phyloP scores from a whole-genome alignment of 148 eudicot genomes.

The Pouteria glomerata region DNA sequence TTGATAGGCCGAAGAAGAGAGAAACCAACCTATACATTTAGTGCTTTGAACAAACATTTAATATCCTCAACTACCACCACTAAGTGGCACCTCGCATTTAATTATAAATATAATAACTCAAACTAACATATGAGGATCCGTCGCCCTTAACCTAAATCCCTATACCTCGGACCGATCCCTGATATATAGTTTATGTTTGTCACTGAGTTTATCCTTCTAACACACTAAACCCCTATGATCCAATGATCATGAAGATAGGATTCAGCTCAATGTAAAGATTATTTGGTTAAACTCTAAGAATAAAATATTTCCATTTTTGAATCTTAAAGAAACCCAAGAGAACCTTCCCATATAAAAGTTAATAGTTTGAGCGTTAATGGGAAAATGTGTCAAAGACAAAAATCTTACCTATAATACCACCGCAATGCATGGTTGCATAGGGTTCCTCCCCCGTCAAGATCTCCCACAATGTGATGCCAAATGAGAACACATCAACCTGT shows the following conservation, averaged over 20 bases:
- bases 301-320: neutral
- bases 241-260: neutral
- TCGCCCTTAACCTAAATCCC: too few species aligned
- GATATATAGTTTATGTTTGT: too few species aligned
- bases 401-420: constrained; percentile 83
- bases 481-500: constrained; percentile 97
- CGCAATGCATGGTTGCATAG: constrained; percentile 92
- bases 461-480: constrained; percentile 97
- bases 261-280: neutral
- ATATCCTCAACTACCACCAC: too few species aligned
- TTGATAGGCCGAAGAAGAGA: too few species aligned
- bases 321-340: neutral
- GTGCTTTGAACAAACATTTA: too few species aligned
- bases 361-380: neutral
- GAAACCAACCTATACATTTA: too few species aligned
- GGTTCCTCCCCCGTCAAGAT: constrained; percentile 94
- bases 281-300: neutral
- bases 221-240: too few species aligned
- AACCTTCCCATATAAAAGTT: neutral
- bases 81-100: too few species aligned
- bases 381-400: neutral
- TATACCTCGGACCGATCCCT: too few species aligned
- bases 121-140: too few species aligned
- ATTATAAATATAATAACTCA: too few species aligned
- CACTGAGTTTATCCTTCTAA: too few species aligned